These are phyloP conservation scores for Phaffia rhodozyma DNA, from an alignment of 1,284 basidiomycete genomes.

Conservation along the genomic window DNA sequence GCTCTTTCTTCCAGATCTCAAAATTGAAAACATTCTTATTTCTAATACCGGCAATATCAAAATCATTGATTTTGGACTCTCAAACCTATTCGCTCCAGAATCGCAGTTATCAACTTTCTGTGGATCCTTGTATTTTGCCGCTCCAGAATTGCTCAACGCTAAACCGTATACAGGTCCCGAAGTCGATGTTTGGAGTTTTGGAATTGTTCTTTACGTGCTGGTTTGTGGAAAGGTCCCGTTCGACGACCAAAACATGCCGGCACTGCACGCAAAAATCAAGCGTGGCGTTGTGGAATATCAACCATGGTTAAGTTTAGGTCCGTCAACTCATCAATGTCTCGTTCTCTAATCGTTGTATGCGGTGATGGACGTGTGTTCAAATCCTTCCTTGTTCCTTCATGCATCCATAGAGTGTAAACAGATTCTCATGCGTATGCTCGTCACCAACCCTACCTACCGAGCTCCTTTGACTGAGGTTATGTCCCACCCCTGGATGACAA, in stretches of 20 bases:
- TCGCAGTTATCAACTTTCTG: conserved; percentile 87
- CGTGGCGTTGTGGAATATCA: conserved; percentile 94
- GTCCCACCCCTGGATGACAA: conserved; percentile 85
- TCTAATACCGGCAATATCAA: conserved; percentile 98
- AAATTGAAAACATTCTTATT: conserved; percentile 99
- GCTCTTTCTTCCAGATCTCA: conserved; percentile 52
- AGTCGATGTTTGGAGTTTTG: conserved; percentile 98
- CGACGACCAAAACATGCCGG: conserved; percentile 98
- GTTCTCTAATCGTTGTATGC: conserved; percentile 4
- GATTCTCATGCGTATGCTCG: conserved; percentile 85
- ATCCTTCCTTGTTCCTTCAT: neutral
- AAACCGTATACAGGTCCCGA: conserved; percentile 95
- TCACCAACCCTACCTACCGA: conserved; percentile 77
- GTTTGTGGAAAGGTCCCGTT: conserved; percentile 98
- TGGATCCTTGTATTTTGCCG: conserved; percentile 94
- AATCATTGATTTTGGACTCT: conserved; percentile 98
- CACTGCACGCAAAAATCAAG: conserved; percentile 97
- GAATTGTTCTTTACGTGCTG: conserved; percentile 92
- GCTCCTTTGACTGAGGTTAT: conserved; percentile 81
- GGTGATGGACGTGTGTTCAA: neutral
- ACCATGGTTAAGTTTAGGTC: conserved; percentile 85
- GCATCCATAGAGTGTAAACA: conserved; percentile 71
- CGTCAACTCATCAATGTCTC: conserved; percentile 26
- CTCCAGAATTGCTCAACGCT: conserved; percentile 90
- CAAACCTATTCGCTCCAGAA: conserved; percentile 84